Evolutionary conservation across 2,329 filamentous ascomycete species (phyloP), one percentile per base, ranked within the genome.

Genomic region (Diaporthe citri): DNA sequence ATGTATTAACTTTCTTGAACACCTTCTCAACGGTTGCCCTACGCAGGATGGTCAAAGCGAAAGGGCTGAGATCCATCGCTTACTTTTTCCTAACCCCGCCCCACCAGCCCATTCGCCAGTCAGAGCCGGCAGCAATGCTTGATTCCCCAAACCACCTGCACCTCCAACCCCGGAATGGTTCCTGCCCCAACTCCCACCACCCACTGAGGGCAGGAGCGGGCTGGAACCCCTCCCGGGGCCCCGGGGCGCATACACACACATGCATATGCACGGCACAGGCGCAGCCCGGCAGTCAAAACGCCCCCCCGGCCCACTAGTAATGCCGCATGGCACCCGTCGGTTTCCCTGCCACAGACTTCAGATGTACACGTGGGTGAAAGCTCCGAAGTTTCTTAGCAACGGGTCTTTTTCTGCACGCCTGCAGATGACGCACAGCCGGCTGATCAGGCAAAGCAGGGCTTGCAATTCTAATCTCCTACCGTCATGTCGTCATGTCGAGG

Each of bases 271-370:
- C 64, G 64, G 64, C 64, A 69, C 48, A 55, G 34, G 64, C 64
- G 64, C 64, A 55, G 64, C 48, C 31, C 64, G 64, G 64, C 64
- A 69, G 64, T 69, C 64, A 55, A 69, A 69, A 55, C 48, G 41
- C 39, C n/a, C 64, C 64, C 48, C 48, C 46, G 64, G 48, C 48
- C 64, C 48, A 12, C 34, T 12, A 31, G 31, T 39, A 20, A 34
- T 67, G 64, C 46, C 64, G 64, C 59, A 64, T 31, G 20, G 2
- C 39, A 31, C 39, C 22, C 59, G 25, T 64, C 41, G 25, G 60
- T 7, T 28, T 36, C 31, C 46, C 34, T 64, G 59, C 59, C 22
- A 57, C 59, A 62, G 59, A 43, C 59, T 64, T 46, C 39, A 34
- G 39, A 64, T 46, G 59, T n/a, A 31, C 41, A 48, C 41, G 60